Conservation (phyloP, 1,139 yeast species). For the Candida sp. region DNA sequence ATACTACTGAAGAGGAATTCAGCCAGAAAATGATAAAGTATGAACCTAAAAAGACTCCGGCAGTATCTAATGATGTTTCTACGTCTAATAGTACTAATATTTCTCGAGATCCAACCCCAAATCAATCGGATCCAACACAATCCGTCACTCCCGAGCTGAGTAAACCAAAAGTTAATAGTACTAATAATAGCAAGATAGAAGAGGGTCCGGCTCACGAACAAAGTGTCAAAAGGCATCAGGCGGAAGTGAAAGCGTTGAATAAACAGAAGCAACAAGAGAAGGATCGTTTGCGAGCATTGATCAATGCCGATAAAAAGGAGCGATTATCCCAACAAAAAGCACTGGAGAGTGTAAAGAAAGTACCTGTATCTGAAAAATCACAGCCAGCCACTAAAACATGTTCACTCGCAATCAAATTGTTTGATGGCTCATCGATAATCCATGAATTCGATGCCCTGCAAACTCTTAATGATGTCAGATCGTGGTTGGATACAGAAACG, state of each 20-base stretch:
- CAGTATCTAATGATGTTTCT: neutral
- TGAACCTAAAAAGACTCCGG: neutral
- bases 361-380: neutral
- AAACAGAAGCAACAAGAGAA: conserved; percentile 45
- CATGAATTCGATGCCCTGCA: conserved; percentile 39
- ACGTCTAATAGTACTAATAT: neutral
- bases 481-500: conserved; percentile 55
- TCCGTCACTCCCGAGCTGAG: neutral
- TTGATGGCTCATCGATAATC: conserved; percentile 52
- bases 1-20: conserved; percentile 17
- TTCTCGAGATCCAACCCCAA: neutral
- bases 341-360: neutral
- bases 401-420: conserved; percentile 45
- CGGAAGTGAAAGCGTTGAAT: conserved; percentile 32
- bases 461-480: conserved; percentile 52
- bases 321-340: conserved; percentile 13
- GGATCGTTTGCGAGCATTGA: conserved; percentile 47
- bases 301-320: conserved; percentile 52
- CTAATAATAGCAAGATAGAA: neutral
- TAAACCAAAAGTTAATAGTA: neutral
- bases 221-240: conserved; percentile 32
- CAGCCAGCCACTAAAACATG: conserved; percentile 20
- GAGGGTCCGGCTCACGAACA: neutral
- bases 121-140: neutral
- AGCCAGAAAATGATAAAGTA: conserved; percentile 15